These are phyloP conservation scores for Sphaerulina musiva DNA, from an alignment of 2,329 filamentous ascomycete genomes.

Conservation along the genomic window DNA sequence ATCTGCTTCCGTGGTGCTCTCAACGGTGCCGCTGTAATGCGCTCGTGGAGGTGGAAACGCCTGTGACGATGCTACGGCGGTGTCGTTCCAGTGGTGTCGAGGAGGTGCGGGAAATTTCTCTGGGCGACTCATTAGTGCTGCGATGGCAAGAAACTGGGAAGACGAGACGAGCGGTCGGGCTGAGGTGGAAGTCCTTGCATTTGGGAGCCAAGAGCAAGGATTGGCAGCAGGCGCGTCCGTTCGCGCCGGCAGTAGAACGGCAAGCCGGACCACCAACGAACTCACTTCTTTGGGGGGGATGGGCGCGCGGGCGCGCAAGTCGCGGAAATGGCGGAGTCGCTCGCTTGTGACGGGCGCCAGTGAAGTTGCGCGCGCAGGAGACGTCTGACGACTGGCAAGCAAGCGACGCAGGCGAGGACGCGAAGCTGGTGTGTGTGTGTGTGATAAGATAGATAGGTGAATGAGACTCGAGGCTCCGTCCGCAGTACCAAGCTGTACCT, in stretches of 20 bases:
- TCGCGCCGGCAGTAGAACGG: constrained; percentile 1
- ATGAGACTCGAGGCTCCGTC: too few species aligned
- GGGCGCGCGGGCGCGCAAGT: not conserved
- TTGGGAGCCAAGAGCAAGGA: constrained; percentile 6
- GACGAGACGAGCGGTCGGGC: constrained; percentile 5
- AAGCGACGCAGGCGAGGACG: not conserved
- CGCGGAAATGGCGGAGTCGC: not conserved
- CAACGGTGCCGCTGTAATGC: constrained; percentile 8
- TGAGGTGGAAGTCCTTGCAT: constrained; percentile 2
- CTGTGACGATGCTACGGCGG: not conserved
- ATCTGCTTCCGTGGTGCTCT: constrained; percentile 8
- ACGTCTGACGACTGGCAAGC: not conserved
- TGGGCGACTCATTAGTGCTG: constrained; percentile 10
- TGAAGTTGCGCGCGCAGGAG: not conserved
- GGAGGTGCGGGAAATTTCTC: constrained; percentile 5
- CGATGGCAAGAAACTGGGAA: constrained; percentile 4
- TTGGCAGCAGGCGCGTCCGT: not conserved
- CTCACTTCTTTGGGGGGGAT: not conserved
- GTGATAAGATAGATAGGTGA: too few species aligned
- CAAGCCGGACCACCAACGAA: not conserved
- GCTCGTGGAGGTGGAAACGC: not conserved
- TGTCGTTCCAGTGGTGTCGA: constrained; percentile 1
- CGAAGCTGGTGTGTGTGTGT: too few species aligned
- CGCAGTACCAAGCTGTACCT: too few species aligned
- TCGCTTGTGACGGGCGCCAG: not conserved